Percentiles rank a stretch among this genome's conserved stretches.
These are phyloP conservation scores for Populus davidiana DNA, from an alignment of 345 rosid species.

Conservation along the genomic window DNA sequence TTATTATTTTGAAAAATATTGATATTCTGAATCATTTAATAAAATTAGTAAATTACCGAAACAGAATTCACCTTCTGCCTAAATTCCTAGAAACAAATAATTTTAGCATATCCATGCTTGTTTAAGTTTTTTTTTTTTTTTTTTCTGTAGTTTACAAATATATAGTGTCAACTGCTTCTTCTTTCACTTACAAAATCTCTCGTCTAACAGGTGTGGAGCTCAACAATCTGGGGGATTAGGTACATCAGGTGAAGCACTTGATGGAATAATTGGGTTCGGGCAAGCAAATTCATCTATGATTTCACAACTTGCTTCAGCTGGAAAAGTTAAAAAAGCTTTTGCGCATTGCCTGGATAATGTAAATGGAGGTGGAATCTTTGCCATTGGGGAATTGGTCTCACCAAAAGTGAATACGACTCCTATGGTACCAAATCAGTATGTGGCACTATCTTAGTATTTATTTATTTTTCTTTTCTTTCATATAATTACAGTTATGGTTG, in stretches of 20 bases:
- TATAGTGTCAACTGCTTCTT: conserved; percentile 1
- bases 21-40: too few species aligned
- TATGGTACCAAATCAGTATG: conserved; percentile 72
- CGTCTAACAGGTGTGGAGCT: conserved; percentile 59
- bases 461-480: background rate
- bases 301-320: conserved; percentile 75
- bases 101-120: background rate
- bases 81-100: too few species aligned
- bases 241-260: conserved; percentile 56
- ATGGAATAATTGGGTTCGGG: conserved; percentile 91
- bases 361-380: conserved; percentile 83
- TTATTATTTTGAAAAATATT: too few species aligned
- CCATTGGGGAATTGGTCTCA: conserved; percentile 64
- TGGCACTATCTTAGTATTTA: conserved; percentile 26
- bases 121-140: background rate
- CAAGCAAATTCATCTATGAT: conserved; percentile 75
- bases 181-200: background rate
- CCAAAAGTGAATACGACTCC: conserved; percentile 72
- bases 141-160: background rate
- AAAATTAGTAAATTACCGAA: too few species aligned
- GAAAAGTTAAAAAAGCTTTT: conserved; percentile 58
- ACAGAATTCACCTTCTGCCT: too few species aligned
- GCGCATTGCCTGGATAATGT: conserved; percentile 77
- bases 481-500: background rate
- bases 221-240: conserved; percentile 73